phyloP scores from a whole-genome alignment of 257 asterid species.

The Solanum raphanifolium region DNA sequence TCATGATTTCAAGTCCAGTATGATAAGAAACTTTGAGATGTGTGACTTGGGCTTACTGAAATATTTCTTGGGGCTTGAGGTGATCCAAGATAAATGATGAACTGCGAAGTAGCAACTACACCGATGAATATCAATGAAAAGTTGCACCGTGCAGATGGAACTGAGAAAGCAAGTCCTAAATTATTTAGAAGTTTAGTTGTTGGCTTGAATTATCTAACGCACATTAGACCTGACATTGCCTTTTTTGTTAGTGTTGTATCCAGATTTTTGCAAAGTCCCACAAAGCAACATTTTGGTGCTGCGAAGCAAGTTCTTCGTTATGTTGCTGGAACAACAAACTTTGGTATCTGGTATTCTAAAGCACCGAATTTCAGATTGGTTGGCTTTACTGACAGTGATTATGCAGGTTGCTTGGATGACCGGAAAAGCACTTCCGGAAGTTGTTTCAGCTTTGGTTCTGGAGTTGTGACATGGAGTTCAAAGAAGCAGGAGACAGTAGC shows the following conservation, averaged over 20 bases:
- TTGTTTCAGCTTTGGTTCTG: neutral
- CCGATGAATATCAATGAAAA: slow-evolving; percentile 1
- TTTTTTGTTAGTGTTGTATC: neutral
- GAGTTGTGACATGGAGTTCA: neutral
- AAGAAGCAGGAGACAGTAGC: neutral
- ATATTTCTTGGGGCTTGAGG: slow-evolving; percentile 1
- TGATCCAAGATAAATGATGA: neutral
- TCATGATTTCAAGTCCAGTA: neutral
- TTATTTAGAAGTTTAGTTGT: neutral
- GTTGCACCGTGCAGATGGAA: neutral
- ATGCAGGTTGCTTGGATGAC: neutral
- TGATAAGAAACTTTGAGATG: neutral
- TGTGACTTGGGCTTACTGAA: neutral
- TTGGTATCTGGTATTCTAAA: neutral
- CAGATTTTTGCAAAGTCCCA: neutral
- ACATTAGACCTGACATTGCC: neutral
- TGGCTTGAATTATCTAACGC: neutral
- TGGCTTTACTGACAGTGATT: neutral
- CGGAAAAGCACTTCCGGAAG: neutral
- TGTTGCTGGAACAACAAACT: neutral
- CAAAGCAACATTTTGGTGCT: neutral
- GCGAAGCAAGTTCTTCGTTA: neutral
- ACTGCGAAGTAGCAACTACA: neutral
- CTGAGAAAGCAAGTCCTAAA: neutral
- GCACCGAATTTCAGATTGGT: neutral